A percentile compares a stretch with the other conserved stretches of the same genome.
phyloP scores from a whole-genome alignment of 441 rosid species.

The Oxalis stricta region DNA sequence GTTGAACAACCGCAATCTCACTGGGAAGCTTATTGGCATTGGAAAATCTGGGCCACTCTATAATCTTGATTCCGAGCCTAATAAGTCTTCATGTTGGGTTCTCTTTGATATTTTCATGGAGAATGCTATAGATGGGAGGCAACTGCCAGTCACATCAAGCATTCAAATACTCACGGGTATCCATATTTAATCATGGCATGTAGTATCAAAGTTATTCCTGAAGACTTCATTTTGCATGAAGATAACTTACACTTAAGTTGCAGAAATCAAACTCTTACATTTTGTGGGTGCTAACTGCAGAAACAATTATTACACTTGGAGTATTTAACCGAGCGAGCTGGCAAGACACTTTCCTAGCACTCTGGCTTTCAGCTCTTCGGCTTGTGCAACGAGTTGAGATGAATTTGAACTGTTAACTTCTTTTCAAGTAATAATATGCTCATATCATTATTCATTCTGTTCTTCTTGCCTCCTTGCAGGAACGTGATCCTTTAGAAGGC shows the following conservation, averaged over 20 bases:
- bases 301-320: slow-evolving; percentile 29
- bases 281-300: slow-evolving; percentile 23
- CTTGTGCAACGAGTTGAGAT: slow-evolving; percentile 60
- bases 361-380: slow-evolving; percentile 67
- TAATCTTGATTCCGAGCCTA: slow-evolving; percentile 19
- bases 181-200: slow-evolving; percentile 1
- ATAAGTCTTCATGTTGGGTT: slow-evolving; percentile 41
- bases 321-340: slow-evolving; percentile 46
- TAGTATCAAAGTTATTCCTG: neutral
- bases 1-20: slow-evolving; percentile 20
- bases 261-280: neutral
- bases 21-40: slow-evolving; percentile 22
- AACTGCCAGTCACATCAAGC: slow-evolving; percentile 35
- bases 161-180: slow-evolving; percentile 34
- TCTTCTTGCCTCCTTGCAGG: slow-evolving; percentile 22
- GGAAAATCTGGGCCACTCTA: slow-evolving; percentile 22
- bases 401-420: slow-evolving; percentile 2
- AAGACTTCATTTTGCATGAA: slow-evolving; percentile 1
- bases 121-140: slow-evolving; percentile 45
- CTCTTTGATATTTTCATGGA: slow-evolving; percentile 51
- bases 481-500: slow-evolving; percentile 51
- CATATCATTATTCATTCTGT: slow-evolving; percentile 8
- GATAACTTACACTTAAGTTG: neutral
- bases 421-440: neutral
- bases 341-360: slow-evolving; percentile 64